A percentile compares a stretch with the other conserved stretches of the same genome.
Evolutionary conservation across 495 filamentous ascomycete genomes (phyloP).

Genomic region (Xanthoparmelia taractica): DNA sequence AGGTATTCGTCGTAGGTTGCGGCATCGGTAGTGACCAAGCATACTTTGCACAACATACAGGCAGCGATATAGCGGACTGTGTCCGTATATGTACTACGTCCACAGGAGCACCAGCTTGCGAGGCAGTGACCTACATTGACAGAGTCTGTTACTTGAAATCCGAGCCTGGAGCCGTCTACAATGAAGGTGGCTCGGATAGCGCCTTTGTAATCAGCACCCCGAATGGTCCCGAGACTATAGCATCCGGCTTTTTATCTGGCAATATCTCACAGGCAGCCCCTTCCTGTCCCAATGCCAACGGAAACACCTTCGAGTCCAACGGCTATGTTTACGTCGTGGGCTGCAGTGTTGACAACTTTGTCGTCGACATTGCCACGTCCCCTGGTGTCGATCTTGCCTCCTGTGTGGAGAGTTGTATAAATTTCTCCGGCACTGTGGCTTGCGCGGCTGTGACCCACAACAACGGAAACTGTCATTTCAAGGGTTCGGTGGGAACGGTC

Average conservation of each 20-base stretch:
- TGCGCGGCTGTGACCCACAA: neutral
- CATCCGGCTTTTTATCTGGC: neutral
- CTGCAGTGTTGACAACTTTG: neutral
- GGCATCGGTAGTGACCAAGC: neutral
- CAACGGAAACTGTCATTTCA: neutral
- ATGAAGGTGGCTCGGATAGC: neutral
- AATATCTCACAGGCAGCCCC: neutral
- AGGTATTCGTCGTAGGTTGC: conserved; percentile 1
- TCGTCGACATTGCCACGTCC: neutral
- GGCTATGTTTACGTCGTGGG: neutral
- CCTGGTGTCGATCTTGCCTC: conserved; percentile 1
- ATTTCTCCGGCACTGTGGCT: neutral
- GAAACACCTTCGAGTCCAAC: neutral
- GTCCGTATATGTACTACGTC: neutral
- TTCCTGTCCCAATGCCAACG: neutral
- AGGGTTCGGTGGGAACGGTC: neutral
- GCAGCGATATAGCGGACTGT: neutral
- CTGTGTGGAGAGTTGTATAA: neutral
- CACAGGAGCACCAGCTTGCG: neutral
- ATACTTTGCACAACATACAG: neutral
- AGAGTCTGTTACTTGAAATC: conserved; percentile 1
- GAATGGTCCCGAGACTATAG: neutral
- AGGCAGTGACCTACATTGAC: neutral
- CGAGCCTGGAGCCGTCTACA: neutral
- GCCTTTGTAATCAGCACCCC: neutral